Evolutionary conservation across 176 grass and related monocot species (phyloP), one percentile per base, ranked within the genome.

Genomic region (Melocanna baccifera): DNA sequence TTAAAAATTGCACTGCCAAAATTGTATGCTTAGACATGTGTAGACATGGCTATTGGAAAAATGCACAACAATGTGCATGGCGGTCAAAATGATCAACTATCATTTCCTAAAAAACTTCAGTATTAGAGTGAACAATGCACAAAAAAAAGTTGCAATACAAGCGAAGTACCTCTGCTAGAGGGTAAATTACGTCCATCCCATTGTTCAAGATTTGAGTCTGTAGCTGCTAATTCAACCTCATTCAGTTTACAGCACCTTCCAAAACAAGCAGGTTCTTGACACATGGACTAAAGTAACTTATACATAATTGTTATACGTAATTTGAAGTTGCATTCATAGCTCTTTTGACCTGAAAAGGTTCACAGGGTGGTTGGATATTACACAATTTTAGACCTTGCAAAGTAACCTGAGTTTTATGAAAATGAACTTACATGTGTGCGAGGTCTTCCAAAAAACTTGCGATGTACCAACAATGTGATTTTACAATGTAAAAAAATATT

Each of bases 121-220:
- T 73, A 67, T 40, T 12, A 48, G 63, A 23, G 61, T 77, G 43
- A 90, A 83, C 47, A 90, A 55, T 82, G 70, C 59, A 87, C 58
- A 59, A 69, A 48, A 73, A 63, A 58, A 75, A 26, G 22, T 8
- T 36, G 22, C 8, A 59, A 90, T 67, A 83, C 78, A 86, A 50
- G 39, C 87, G 40, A 90, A 74, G 75, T 87, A 87, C 80, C 89
- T 87, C 80, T 80, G 59, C 42, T 79, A 90, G 67, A 86, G 84
- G 76, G 59, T 74, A 90, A 83, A 83, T 84, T 83, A 79, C 9
- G 59, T 40, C 53, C 68, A 83, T 62, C 6, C 23, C 45, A 51
- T 73, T 80, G 6, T 79, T 71, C 52, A 71, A 70, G 19, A 8
- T 41, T 55, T 51, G 58, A 32, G 32, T 45, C 19, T 69, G 77